phyloP scores from a whole-genome alignment of 345 rosid genomes.

The Euphorbia lathyris region DNA sequence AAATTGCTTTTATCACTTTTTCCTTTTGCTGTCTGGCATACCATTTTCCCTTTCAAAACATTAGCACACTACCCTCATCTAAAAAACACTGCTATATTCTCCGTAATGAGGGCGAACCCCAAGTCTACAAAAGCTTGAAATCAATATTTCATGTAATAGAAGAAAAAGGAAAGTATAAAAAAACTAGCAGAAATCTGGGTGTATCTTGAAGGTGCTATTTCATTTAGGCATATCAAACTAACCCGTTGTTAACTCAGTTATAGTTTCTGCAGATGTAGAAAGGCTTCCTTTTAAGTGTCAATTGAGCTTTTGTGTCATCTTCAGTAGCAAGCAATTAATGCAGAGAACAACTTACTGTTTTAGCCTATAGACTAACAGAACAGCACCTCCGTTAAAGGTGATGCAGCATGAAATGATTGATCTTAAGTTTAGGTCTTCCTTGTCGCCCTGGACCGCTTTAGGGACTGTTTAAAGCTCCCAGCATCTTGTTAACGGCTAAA shows the following conservation, averaged over 20 bases:
- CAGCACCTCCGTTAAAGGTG: no score
- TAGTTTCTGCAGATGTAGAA: no score
- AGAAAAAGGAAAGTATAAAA: no score
- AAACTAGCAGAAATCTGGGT: no score
- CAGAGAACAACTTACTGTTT: not conserved
- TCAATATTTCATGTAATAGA: no score
- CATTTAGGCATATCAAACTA: no score
- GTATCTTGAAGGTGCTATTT: no score
- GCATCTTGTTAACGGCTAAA: not conserved
- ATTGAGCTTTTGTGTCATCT: not conserved
- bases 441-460: not conserved
- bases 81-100: not conserved
- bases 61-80: not conserved
- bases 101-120: no score
- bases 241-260: no score
- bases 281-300: not conserved
- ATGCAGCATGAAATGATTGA: no score
- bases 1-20: not conserved
- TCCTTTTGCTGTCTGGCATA: not conserved
- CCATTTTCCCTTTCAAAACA: not conserved
- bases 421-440: not conserved
- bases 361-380: not conserved
- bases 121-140: no score
- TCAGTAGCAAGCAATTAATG: not conserved
- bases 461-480: not conserved